phyloP scores from a whole-genome alignment of 768 basidiomycete species.

The Mycena rosella region DNA sequence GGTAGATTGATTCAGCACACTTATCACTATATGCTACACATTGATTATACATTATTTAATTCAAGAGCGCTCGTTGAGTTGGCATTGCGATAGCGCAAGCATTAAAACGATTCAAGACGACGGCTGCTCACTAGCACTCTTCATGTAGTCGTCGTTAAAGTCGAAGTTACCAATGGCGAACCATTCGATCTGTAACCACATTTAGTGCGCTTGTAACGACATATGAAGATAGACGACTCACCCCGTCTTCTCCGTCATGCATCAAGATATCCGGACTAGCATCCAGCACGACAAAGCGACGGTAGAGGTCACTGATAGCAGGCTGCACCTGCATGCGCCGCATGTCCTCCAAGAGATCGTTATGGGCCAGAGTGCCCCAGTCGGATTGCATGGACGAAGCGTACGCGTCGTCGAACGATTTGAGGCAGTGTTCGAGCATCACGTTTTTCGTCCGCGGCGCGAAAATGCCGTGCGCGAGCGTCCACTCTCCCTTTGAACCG shows the following conservation, averaged over 20 bases:
- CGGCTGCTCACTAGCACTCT: too few species aligned
- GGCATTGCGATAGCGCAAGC: too few species aligned
- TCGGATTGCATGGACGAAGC: not conserved
- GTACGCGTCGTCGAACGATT: slow-evolving; percentile 3
- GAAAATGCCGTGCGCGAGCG: not conserved
- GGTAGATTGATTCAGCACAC: too few species aligned
- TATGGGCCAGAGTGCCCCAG: not conserved
- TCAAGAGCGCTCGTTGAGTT: too few species aligned
- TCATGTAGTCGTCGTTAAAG: not conserved
- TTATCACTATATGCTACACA: too few species aligned
- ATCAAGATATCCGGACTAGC: not conserved
- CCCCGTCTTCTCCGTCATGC: not conserved
- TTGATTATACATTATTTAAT: too few species aligned
- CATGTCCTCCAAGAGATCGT: slow-evolving; percentile 12
- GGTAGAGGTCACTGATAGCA: not conserved
- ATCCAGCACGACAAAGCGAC: slow-evolving; percentile 19
- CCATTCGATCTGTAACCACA: slow-evolving; percentile 13
- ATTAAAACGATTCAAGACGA: too few species aligned
- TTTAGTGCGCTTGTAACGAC: not conserved
- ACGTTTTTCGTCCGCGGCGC: not conserved
- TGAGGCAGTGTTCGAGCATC: slow-evolving; percentile 4
- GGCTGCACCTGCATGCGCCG: slow-evolving; percentile 27
- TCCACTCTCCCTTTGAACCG: not conserved
- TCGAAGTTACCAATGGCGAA: not conserved
- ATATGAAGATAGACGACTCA: not conserved